Evolutionary conservation across 2,329 filamentous ascomycete species (phyloP).

Genomic region (Colletotrichum magnum): DNA sequence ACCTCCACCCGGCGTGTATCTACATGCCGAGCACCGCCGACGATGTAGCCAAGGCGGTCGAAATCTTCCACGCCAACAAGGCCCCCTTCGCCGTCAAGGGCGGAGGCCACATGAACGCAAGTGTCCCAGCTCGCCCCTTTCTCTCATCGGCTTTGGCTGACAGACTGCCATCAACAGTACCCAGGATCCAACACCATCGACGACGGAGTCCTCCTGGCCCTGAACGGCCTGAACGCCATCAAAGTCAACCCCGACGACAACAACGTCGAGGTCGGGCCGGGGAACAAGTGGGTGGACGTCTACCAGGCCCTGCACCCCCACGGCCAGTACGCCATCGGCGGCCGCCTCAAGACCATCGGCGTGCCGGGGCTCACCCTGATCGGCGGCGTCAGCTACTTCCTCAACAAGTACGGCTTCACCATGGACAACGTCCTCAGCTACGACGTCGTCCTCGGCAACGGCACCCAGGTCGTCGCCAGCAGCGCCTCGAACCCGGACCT

Average conservation of each 20-base stretch:
- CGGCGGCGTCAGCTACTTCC: constrained; percentile 48
- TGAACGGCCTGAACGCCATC: constrained; percentile 38
- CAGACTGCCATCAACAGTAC: constrained; percentile 28
- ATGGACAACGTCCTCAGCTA: constrained; percentile 46
- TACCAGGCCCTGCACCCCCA: constrained; percentile 44
- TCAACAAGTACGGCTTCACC: constrained; percentile 46
- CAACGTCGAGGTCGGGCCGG: constrained; percentile 42
- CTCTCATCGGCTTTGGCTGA: neutral
- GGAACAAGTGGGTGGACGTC: constrained; percentile 47
- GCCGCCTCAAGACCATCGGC: constrained; percentile 47
- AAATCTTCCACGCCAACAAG: constrained; percentile 31
- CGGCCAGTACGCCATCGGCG: constrained; percentile 46
- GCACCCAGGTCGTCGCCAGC: constrained; percentile 57
- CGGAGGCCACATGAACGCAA: constrained; percentile 46
- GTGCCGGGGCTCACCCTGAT: constrained; percentile 48
- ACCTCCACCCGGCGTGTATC: constrained; percentile 18
- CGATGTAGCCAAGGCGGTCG: constrained; percentile 13
- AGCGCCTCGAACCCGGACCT: constrained; percentile 42
- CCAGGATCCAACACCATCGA: constrained; percentile 46
- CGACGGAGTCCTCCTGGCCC: constrained; percentile 44
- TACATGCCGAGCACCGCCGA: constrained; percentile 21
- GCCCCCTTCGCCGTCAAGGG: constrained; percentile 46
- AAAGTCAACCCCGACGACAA: constrained; percentile 14
- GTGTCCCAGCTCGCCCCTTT: neutral
- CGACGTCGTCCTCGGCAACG: constrained; percentile 59